Evolutionary conservation across 75 land plant genomes (phyloP).

Genomic region (Ceratopteris richardii): DNA sequence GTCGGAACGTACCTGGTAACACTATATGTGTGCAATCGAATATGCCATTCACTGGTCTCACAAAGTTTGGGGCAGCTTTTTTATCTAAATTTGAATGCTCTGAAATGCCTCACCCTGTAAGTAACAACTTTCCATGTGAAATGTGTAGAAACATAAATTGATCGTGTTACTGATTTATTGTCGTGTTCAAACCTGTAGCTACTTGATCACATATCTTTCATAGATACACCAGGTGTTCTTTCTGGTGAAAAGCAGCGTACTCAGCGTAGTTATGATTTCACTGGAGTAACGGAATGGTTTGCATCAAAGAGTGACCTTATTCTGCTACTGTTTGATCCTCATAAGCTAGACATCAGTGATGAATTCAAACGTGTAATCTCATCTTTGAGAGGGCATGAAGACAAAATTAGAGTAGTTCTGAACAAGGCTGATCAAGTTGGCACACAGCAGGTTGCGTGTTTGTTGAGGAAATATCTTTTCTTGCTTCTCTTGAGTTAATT

Average conservation of each 20-base stretch:
- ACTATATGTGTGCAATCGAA: slow-evolving; percentile 24
- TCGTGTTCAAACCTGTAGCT: slow-evolving; percentile 4
- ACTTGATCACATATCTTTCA: slow-evolving; percentile 20
- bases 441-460: slow-evolving; percentile 26
- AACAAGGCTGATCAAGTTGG: slow-evolving; percentile 28
- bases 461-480: too few species aligned
- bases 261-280: slow-evolving; percentile 24
- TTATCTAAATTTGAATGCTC: slow-evolving; percentile 27
- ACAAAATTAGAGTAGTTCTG: slow-evolving; percentile 24
- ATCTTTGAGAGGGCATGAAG: slow-evolving; percentile 25
- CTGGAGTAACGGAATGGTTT: slow-evolving; percentile 24
- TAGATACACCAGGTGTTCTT: slow-evolving; percentile 25
- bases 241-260: slow-evolving; percentile 23
- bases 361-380: slow-evolving; percentile 23
- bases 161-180: background rate
- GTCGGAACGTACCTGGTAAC: slow-evolving; percentile 19
- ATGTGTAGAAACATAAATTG: too few species aligned
- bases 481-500: background rate
- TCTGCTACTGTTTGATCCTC: slow-evolving; percentile 23
- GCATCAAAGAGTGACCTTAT: slow-evolving; percentile 22
- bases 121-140: background rate
- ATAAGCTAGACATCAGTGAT: slow-evolving; percentile 29
- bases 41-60: slow-evolving; percentile 18
- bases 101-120: slow-evolving; percentile 26
- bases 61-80: slow-evolving; percentile 25